phyloP scores from a whole-genome alignment of 345 rosid genomes.

The Murraya koenigii region DNA sequence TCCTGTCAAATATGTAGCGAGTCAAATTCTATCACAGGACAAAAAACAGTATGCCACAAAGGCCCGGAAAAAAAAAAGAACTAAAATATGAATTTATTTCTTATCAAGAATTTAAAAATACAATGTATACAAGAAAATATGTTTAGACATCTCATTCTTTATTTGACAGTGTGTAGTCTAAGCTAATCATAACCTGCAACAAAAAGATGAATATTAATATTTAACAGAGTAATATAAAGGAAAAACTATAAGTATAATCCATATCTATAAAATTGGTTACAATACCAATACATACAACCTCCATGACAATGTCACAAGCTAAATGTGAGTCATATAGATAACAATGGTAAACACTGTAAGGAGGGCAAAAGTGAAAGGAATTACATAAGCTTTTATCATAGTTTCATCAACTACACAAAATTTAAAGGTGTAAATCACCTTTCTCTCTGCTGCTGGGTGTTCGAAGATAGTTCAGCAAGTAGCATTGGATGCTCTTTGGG shows the following conservation, averaged over 20 bases:
- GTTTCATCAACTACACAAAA: background rate
- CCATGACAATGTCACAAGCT: background rate
- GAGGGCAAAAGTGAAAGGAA: background rate
- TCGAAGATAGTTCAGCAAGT: conserved; percentile 91
- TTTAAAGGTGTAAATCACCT: conserved; percentile 40
- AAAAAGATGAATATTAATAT: background rate
- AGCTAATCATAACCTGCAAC: background rate
- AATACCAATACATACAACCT: background rate
- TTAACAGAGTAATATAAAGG: background rate
- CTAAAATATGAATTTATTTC: background rate
- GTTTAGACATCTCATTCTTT: background rate
- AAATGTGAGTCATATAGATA: background rate
- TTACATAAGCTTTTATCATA: background rate
- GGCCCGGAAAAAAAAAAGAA: background rate
- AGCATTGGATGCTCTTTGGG: conserved; percentile 96
- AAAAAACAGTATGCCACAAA: background rate
- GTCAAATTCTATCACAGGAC: background rate
- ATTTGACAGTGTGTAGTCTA: background rate
- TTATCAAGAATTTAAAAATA: background rate
- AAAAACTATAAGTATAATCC: background rate
- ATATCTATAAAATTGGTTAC: background rate
- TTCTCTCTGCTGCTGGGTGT: conserved; percentile 91
- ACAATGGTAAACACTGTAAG: background rate
- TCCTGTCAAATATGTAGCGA: conserved; percentile 45
- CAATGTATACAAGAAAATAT: background rate